Conservation (phyloP, 495 filamentous ascomycete species). For the Talaromyces borbonicus region DNA sequence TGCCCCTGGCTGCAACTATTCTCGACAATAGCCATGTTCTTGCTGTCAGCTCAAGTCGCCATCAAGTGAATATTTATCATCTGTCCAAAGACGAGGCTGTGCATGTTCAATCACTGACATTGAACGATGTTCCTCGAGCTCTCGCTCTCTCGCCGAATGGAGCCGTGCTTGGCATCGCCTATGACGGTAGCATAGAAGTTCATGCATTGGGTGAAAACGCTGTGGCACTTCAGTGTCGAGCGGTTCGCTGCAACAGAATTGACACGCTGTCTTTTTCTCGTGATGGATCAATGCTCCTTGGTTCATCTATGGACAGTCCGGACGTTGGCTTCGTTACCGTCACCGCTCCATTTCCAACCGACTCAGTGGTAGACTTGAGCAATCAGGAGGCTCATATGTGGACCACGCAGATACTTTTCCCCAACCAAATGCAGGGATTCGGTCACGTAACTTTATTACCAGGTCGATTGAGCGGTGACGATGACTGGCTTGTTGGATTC, state of each 20-base stretch:
- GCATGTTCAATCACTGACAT: slow-evolving; percentile 55
- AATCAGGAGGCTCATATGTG: slow-evolving; percentile 64
- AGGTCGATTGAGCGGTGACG: slow-evolving; percentile 58
- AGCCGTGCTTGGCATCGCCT: slow-evolving; percentile 75
- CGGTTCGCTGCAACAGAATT: slow-evolving; percentile 71
- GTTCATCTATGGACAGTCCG: slow-evolving; percentile 56
- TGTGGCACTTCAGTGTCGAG: slow-evolving; percentile 57
- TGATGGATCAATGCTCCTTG: slow-evolving; percentile 77
- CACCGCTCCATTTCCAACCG: slow-evolving; percentile 67
- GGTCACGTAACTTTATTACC: slow-evolving; percentile 69
- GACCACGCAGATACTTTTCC: slow-evolving; percentile 85
- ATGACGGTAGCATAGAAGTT: slow-evolving; percentile 78
- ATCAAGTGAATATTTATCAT: slow-evolving; percentile 74
- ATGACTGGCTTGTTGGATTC: slow-evolving; percentile 70
- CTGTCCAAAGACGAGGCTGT: slow-evolving; percentile 51
- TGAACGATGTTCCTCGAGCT: slow-evolving; percentile 67
- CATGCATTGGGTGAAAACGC: slow-evolving; percentile 58
- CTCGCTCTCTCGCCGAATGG: slow-evolving; percentile 75
- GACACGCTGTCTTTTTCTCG: slow-evolving; percentile 73
- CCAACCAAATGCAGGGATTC: slow-evolving; percentile 63
- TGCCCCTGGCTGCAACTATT: slow-evolving; percentile 70
- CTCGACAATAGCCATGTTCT: slow-evolving; percentile 67
- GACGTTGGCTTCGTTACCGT: slow-evolving; percentile 66
- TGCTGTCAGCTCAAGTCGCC: slow-evolving; percentile 70
- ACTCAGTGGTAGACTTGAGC: slow-evolving; percentile 20